Percentiles rank a stretch among this genome's conserved stretches.
phyloP scores from a whole-genome alignment of 2,329 filamentous ascomycete genomes.

The Mycosphaerelloides madeirae region DNA sequence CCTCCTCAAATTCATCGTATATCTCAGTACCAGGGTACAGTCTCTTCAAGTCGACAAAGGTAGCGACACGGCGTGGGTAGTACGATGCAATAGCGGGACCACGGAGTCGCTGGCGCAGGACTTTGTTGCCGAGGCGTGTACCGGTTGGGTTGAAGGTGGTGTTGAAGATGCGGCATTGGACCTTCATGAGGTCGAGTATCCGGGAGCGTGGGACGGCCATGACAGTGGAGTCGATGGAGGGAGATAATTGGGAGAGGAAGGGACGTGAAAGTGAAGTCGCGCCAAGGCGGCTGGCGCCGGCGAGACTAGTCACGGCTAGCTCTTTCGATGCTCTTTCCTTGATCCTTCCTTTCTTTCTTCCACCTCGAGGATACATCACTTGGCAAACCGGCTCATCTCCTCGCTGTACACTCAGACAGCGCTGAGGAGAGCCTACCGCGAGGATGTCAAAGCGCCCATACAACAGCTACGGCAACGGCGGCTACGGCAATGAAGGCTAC shows the following conservation, averaged over 20 bases:
- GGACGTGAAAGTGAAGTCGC: too few relatives aligned
- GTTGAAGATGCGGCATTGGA: slow-evolving; percentile 88
- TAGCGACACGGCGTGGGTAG: slow-evolving; percentile 73
- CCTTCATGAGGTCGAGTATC: slow-evolving; percentile 72
- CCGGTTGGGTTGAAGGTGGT: slow-evolving; percentile 84
- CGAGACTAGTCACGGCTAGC: too few relatives aligned
- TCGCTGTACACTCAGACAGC: slow-evolving; percentile 23
- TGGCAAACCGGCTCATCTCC: slow-evolving; percentile 29
- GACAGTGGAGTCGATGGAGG: slow-evolving; percentile 11
- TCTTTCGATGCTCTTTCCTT: too few relatives aligned
- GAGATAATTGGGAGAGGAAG: too few relatives aligned
- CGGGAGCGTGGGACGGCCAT: slow-evolving; percentile 52
- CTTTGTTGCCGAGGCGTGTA: slow-evolving; percentile 80
- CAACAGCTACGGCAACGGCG: slow-evolving; percentile 8
- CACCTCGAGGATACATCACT: background rate
- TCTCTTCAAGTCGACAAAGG: slow-evolving; percentile 68
- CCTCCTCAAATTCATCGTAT: slow-evolving; percentile 71
- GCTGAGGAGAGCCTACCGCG: slow-evolving; percentile 26
- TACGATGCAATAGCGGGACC: slow-evolving; percentile 81
- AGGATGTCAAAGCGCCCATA: slow-evolving; percentile 19
- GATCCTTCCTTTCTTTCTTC: background rate
- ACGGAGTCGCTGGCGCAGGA: slow-evolving; percentile 80
- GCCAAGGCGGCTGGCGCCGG: too few relatives aligned
- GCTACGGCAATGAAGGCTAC: slow-evolving; percentile 4
- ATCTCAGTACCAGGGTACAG: slow-evolving; percentile 64